Evolutionary conservation across 2,329 filamentous ascomycete genomes (phyloP).

Genomic region (Claviceps spartinae): DNA sequence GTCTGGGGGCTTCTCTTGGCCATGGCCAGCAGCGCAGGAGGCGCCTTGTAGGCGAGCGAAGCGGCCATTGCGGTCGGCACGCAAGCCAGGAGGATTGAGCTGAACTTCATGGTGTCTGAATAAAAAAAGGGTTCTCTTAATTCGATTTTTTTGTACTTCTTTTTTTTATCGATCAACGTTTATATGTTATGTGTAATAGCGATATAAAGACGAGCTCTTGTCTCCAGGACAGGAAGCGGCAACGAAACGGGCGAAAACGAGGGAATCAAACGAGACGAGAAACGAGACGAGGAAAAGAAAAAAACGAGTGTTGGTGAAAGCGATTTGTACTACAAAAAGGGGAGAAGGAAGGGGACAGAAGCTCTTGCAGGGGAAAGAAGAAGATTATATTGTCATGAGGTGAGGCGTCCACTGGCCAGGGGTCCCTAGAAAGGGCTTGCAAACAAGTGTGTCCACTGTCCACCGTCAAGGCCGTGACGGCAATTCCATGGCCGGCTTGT

Average conservation of each 20-base stretch:
- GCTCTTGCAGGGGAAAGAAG: neutral
- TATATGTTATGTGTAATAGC: neutral
- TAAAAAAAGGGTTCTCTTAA: no score
- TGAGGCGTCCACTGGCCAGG: neutral
- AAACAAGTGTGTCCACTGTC: neutral
- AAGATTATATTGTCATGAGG: neutral
- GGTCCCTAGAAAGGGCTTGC: neutral
- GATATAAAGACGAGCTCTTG: neutral
- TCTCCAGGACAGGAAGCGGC: conserved; percentile 1
- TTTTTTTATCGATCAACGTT: neutral
- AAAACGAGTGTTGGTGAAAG: neutral
- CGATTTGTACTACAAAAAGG: neutral
- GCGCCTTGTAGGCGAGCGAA: conserved; percentile 14
- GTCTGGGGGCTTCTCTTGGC: conserved; percentile 13
- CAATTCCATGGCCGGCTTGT: no score
- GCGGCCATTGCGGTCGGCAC: conserved; percentile 11
- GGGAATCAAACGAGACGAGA: neutral
- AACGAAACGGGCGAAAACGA: neutral
- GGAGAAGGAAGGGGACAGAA: neutral
- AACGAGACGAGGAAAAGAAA: neutral
- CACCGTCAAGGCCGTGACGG: no score
- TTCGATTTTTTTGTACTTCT: neutral
- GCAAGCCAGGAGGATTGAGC: conserved; percentile 4
- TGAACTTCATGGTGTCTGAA: conserved; percentile 5
- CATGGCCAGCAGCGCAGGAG: conserved; percentile 12